These are phyloP conservation scores for Arachis stenosperma DNA, from an alignment of 306 rosid species.

Conservation along the genomic window DNA sequence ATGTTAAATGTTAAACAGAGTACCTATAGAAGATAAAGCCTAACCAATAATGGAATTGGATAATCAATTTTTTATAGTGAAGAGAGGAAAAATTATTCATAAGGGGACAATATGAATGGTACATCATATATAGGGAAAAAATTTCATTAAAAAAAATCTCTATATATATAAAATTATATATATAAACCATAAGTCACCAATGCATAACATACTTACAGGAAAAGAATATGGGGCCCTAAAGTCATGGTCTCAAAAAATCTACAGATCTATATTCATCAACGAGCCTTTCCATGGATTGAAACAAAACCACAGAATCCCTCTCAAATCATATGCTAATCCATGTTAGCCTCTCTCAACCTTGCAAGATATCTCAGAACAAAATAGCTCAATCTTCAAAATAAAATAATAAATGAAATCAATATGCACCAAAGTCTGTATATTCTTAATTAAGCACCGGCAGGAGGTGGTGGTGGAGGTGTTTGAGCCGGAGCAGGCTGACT, in stretches of 20 bases:
- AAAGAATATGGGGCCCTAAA: conserved; percentile 40
- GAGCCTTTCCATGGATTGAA: conserved; percentile 22
- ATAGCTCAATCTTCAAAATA: conserved; percentile 18
- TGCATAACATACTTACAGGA: conserved; percentile 38
- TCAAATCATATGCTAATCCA: conserved; percentile 28
- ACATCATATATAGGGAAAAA: conserved; percentile 14
- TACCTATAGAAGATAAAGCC: too few species aligned
- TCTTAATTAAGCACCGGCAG: conserved; percentile 27
- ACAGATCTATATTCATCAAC: conserved; percentile 24
- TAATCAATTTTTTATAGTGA: neutral
- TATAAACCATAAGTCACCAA: conserved; percentile 16
- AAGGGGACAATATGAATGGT: conserved; percentile 5
- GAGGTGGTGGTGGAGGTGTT: conserved; percentile 39
- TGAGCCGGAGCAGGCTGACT: conserved; percentile 43
- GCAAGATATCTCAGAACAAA: conserved; percentile 26
- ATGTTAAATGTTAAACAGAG: too few species aligned
- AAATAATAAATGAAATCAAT: conserved; percentile 27
- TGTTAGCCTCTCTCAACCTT: conserved; percentile 12
- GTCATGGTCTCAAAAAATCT: conserved; percentile 34
- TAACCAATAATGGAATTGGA: too few species aligned
- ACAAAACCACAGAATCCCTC: conserved; percentile 31
- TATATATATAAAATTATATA: too few species aligned
- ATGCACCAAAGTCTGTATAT: conserved; percentile 3
- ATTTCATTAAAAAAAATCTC: neutral
- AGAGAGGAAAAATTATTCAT: neutral